Percentiles rank a stretch among this genome's conserved stretches.
These are phyloP conservation scores for Lepiota brunneoincarnata DNA, from an alignment of 768 basidiomycete species.

Conservation along the genomic window DNA sequence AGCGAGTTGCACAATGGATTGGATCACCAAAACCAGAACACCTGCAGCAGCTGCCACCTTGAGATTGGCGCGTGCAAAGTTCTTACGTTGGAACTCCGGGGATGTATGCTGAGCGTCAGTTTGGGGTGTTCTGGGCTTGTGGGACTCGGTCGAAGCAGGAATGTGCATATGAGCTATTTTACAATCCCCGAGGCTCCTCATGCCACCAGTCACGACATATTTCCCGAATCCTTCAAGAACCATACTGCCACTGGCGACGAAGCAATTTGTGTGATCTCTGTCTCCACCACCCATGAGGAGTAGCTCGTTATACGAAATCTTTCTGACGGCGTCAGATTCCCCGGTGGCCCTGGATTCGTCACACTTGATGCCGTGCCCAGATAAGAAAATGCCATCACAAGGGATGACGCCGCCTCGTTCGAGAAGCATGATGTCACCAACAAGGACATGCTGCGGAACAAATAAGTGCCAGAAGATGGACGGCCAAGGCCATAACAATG, in stretches of 20 bases:
- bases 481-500: no score
- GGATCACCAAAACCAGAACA: constrained; percentile 91
- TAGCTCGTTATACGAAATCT: constrained; percentile 75
- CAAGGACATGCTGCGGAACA: constrained; percentile 75
- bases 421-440: constrained; percentile 87
- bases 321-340: constrained; percentile 94
- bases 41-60: no score
- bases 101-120: no score
- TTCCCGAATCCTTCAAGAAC: constrained; percentile 92
- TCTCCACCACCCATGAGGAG: constrained; percentile 37
- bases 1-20: constrained; percentile 89
- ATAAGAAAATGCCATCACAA: constrained; percentile 92
- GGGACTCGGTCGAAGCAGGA: no score
- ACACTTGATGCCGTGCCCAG: constrained; percentile 91
- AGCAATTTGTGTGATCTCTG: constrained; percentile 78
- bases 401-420: constrained; percentile 97
- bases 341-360: constrained; percentile 97
- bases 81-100: no score
- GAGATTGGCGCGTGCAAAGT: no score
- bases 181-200: constrained; percentile 88
- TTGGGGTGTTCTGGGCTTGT: constrained; percentile 91
- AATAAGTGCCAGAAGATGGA: constrained; percentile 15
- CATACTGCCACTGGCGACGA: constrained; percentile 87
- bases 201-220: constrained; percentile 91
- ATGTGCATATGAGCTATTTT: no score